Evolutionary conservation across 768 basidiomycete species (phyloP).

Genomic region (Mycena olivaceomarginata): DNA sequence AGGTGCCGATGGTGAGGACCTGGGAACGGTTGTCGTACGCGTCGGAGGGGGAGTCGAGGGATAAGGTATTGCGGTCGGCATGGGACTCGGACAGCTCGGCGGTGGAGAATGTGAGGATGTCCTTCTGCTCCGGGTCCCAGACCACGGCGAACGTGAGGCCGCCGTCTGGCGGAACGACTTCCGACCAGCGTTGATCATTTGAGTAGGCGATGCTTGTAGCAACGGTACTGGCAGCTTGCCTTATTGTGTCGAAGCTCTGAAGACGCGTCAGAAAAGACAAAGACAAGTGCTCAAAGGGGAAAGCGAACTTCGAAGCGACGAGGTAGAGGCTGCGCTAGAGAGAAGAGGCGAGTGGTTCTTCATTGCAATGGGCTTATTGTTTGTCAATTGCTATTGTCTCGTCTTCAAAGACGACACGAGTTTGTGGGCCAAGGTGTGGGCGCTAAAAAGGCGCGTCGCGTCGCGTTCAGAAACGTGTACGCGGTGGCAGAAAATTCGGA

Average conservation of each 20-base stretch:
- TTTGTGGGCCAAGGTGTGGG: neutral
- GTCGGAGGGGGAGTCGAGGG: conserved; percentile 50
- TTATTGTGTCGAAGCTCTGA: conserved; percentile 40
- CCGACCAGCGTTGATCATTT: conserved; percentile 69
- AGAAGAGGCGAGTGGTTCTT: conserved; percentile 23
- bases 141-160: conserved; percentile 77
- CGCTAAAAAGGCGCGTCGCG: conserved; percentile 20
- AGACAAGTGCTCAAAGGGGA: neutral
- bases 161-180: conserved; percentile 72
- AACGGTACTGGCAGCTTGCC: conserved; percentile 28
- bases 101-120: conserved; percentile 75
- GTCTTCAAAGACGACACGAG: conserved; percentile 18
- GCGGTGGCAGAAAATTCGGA: neutral
- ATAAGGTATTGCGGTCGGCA: conserved; percentile 8
- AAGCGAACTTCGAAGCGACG: conserved; percentile 30
- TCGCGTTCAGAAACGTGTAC: conserved; percentile 10
- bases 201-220: conserved; percentile 39
- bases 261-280: conserved; percentile 1
- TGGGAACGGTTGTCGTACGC: conserved; percentile 52
- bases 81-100: conserved; percentile 62
- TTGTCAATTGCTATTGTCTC: conserved; percentile 11
- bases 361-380: conserved; percentile 12
- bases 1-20: conserved; percentile 49
- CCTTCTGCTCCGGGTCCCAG: conserved; percentile 73
- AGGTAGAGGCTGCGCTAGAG: conserved; percentile 21